phyloP scores from a whole-genome alignment of 2,329 filamentous ascomycete species.

The Phaeosphaeria sp. region DNA sequence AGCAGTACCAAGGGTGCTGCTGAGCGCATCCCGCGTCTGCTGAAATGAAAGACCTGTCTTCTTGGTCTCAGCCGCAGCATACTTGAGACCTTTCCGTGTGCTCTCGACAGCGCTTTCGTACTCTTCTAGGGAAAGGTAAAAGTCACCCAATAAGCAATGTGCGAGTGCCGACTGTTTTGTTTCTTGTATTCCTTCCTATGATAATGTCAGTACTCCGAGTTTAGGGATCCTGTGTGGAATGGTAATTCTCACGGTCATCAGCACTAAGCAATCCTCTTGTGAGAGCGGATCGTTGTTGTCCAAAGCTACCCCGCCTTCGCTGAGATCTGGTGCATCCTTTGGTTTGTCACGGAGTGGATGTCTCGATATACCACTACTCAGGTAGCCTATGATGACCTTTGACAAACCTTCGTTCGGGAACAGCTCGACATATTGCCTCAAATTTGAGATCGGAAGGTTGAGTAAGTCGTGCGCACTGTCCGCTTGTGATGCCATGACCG shows the following conservation, averaged over 20 bases:
- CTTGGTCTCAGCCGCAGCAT: slow-evolving; percentile 65
- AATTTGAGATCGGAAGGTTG: slow-evolving; percentile 78
- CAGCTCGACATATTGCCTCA: slow-evolving; percentile 80
- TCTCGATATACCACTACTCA: slow-evolving; percentile 83
- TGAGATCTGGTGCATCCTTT: slow-evolving; percentile 54
- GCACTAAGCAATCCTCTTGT: slow-evolving; percentile 78
- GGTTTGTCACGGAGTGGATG: slow-evolving; percentile 64
- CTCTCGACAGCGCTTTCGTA: slow-evolving; percentile 81
- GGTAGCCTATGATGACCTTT: slow-evolving; percentile 80
- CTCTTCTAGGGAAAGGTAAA: slow-evolving; percentile 85
- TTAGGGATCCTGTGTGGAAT: not conserved
- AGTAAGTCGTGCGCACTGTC: slow-evolving; percentile 49
- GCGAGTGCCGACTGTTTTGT: slow-evolving; percentile 74
- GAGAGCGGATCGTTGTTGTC: slow-evolving; percentile 64
- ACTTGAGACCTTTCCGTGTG: slow-evolving; percentile 74
- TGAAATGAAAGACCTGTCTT: slow-evolving; percentile 73
- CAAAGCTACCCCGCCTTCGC: slow-evolving; percentile 46
- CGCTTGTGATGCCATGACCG: slow-evolving; percentile 41
- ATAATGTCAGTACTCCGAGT: not conserved
- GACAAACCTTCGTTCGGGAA: slow-evolving; percentile 85
- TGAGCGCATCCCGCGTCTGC: slow-evolving; percentile 70
- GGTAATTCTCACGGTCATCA: slow-evolving; percentile 65
- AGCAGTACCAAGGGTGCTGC: slow-evolving; percentile 81
- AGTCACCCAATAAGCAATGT: slow-evolving; percentile 81
- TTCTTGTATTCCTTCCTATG: slow-evolving; percentile 54